A percentile compares a stretch with the other conserved stretches of the same genome.
Evolutionary conservation across 1,284 basidiomycete genomes (phyloP).

Genomic region (Hemileia vastatrix): DNA sequence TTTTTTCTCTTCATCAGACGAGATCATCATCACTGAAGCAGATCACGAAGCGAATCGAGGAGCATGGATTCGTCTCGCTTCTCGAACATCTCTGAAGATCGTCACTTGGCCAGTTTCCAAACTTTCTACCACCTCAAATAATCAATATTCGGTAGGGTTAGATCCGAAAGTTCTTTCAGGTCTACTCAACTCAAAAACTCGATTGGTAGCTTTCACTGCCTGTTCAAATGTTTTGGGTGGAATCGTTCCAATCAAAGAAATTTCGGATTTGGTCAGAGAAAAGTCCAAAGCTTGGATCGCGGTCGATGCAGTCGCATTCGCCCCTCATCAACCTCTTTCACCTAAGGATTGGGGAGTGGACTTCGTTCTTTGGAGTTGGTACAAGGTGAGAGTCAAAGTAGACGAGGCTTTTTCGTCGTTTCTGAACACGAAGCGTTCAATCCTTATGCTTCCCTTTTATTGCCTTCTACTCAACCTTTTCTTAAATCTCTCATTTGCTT

Average conservation of each 20-base stretch:
- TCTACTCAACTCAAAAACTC: conserved; percentile 57
- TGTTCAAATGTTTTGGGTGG: conserved; percentile 67
- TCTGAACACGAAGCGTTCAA: neutral
- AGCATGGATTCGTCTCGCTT: conserved; percentile 64
- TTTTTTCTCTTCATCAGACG: conserved; percentile 47
- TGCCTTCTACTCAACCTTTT: neutral
- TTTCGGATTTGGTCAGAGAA: conserved; percentile 51
- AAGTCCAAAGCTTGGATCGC: conserved; percentile 57
- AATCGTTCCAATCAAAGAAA: conserved; percentile 55
- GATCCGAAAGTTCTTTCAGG: conserved; percentile 55
- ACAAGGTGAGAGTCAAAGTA: conserved; percentile 53
- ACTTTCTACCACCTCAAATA: conserved; percentile 45
- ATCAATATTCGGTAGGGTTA: conserved; percentile 58
- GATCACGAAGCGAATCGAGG: conserved; percentile 77
- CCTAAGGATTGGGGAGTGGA: conserved; percentile 66
- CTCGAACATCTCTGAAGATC: conserved; percentile 52
- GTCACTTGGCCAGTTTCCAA: conserved; percentile 56
- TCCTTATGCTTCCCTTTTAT: conserved; percentile 4
- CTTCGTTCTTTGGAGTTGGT: conserved; percentile 61
- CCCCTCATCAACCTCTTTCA: conserved; percentile 60
- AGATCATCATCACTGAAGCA: conserved; percentile 58
- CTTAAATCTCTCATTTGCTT: neutral
- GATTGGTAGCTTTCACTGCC: conserved; percentile 62
- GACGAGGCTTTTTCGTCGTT: neutral
- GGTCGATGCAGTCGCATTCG: conserved; percentile 68